A percentile compares a stretch with the other conserved stretches of the same genome.
Evolutionary conservation across 2,329 filamentous ascomycete species (phyloP).

Genomic region (Penicillium sp.): DNA sequence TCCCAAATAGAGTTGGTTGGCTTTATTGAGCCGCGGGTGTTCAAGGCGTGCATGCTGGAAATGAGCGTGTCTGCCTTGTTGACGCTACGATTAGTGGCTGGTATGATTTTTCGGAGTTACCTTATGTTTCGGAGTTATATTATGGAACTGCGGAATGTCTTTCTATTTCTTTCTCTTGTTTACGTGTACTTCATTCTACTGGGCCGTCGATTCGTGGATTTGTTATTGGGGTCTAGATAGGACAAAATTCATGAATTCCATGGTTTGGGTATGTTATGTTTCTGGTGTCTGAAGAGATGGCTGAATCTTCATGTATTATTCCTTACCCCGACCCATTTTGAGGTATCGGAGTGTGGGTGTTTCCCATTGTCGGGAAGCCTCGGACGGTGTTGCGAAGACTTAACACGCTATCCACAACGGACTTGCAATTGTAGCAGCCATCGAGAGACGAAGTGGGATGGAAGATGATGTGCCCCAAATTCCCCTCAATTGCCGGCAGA

Average conservation of each 20-base stretch:
- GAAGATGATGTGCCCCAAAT: background rate
- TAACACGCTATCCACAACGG: background rate
- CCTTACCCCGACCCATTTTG: background rate
- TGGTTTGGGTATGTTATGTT: conserved; percentile 3
- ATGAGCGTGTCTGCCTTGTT: background rate
- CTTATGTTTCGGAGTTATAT: background rate
- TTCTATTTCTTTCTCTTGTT: background rate
- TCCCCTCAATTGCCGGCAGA: background rate
- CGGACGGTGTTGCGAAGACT: background rate
- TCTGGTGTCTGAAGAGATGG: background rate
- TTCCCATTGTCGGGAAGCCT: background rate
- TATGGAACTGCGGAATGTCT: background rate
- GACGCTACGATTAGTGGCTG: conserved; percentile 21
- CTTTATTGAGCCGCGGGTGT: background rate
- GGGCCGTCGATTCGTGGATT: background rate
- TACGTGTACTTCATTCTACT: background rate
- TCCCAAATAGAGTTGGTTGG: conserved; percentile 46
- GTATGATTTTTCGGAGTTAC: background rate
- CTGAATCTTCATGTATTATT: background rate
- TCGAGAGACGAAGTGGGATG: background rate
- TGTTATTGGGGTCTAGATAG: background rate
- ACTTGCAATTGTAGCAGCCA: background rate
- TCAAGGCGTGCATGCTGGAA: background rate
- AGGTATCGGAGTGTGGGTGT: background rate
- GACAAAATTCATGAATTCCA: conserved; percentile 1